Evolutionary conservation across 306 rosid genomes (phyloP).

Genomic region (peach (Prunus persica)): DNA sequence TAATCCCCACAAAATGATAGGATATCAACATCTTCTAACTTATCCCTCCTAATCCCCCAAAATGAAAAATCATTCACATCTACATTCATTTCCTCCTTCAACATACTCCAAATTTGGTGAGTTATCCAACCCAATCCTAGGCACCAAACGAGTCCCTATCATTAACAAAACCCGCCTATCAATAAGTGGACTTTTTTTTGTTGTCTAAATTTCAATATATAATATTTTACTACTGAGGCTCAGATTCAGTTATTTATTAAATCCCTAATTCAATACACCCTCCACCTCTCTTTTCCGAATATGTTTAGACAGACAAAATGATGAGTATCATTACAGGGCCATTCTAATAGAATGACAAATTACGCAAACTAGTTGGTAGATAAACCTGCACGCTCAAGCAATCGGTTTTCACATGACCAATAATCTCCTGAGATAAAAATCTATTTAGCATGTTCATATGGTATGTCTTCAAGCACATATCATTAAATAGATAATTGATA

Average conservation of each 20-base stretch:
- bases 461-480: too few relatives aligned
- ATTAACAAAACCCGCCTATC: too few relatives aligned
- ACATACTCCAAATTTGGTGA: too few relatives aligned
- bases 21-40: too few relatives aligned
- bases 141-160: too few relatives aligned
- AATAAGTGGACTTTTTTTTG: neutral
- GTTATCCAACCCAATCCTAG: too few relatives aligned
- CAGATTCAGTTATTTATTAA: neutral
- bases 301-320: neutral
- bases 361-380: constrained; percentile 2
- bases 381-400: neutral
- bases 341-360: neutral
- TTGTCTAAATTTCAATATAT: neutral
- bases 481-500: too few relatives aligned
- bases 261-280: neutral
- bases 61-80: too few relatives aligned
- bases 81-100: too few relatives aligned
- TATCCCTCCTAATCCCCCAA: too few relatives aligned
- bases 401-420: neutral
- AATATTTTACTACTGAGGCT: neutral
- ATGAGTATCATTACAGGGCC: neutral
- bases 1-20: too few relatives aligned
- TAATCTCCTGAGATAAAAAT: neutral
- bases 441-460: neutral
- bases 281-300: neutral